Evolutionary conservation across 768 basidiomycete species (phyloP).

Genomic region (Boletus insuetus): DNA sequence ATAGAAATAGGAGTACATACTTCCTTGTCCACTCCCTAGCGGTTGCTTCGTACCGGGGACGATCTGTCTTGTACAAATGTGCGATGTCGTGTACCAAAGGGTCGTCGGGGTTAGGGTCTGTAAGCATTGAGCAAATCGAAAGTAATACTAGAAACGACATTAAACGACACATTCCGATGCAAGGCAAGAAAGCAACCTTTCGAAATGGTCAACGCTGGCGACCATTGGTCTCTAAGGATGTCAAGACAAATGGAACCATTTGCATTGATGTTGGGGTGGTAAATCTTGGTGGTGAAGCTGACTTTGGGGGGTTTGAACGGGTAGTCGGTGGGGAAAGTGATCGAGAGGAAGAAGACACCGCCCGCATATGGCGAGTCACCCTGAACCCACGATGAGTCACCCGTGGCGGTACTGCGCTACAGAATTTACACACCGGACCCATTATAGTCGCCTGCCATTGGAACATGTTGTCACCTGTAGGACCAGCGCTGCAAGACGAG

Average conservation of each 20-base stretch:
- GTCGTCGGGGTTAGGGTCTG: conserved; percentile 99
- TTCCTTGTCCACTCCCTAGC: conserved; percentile 99
- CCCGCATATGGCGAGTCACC: conserved; percentile 98
- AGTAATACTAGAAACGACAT: conserved; percentile 63
- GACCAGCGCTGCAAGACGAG: conserved; percentile 98
- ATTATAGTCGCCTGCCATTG: conserved; percentile 99
- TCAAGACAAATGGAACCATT: conserved; percentile 99
- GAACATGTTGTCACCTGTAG: conserved; percentile 97
- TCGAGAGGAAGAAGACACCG: conserved; percentile 97
- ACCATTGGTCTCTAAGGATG: conserved; percentile 99
- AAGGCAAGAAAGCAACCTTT: conserved; percentile 65
- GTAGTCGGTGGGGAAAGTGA: conserved; percentile 95
- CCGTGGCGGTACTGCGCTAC: conserved; percentile 1
- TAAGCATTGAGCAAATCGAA: conserved; percentile 99
- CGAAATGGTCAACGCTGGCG: conserved; percentile 96
- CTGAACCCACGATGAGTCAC: conserved; percentile 43
- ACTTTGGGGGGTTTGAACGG: conserved; percentile 99
- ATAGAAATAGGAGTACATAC: conserved; percentile 45
- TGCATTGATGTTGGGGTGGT: conserved; percentile 99
- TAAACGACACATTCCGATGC: conserved; percentile 1
- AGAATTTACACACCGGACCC: conserved; percentile 77
- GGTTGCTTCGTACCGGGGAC: conserved; percentile 94
- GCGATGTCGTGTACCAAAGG: conserved; percentile 98
- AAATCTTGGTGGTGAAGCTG: conserved; percentile 99
- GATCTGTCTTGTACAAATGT: conserved; percentile 98